Percentiles rank a stretch among this genome's conserved stretches.
phyloP scores from a whole-genome alignment of 2,329 filamentous ascomycete species.

The Fusarium concolor region DNA sequence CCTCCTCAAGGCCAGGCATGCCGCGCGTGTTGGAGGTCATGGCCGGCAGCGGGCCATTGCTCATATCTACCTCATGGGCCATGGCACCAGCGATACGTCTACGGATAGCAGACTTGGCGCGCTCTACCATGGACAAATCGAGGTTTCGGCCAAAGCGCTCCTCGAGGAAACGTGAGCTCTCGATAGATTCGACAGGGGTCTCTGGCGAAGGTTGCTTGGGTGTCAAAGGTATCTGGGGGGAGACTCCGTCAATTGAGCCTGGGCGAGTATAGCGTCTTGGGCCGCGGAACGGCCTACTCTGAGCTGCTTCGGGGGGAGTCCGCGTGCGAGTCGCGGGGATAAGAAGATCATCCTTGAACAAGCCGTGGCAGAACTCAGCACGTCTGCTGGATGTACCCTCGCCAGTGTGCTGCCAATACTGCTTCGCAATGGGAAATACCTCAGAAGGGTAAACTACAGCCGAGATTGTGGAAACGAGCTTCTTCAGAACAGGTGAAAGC shows the following conservation, averaged over 20 bases:
- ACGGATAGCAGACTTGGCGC: slow-evolving; percentile 87
- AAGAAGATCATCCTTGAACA: slow-evolving; percentile 76
- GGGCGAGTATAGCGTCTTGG: slow-evolving; percentile 82
- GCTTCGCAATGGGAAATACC: slow-evolving; percentile 80
- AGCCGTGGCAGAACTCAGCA: slow-evolving; percentile 86
- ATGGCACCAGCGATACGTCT: slow-evolving; percentile 90
- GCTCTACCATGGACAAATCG: slow-evolving; percentile 79
- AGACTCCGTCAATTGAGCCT: slow-evolving; percentile 51
- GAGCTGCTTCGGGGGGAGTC: slow-evolving; percentile 41
- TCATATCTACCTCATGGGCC: slow-evolving; percentile 72
- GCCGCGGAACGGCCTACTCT: slow-evolving; percentile 67
- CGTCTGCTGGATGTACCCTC: slow-evolving; percentile 92
- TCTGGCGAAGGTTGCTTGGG: slow-evolving; percentile 33
- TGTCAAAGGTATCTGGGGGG: slow-evolving; percentile 19
- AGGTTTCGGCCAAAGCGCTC: slow-evolving; percentile 95
- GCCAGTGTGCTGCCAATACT: slow-evolving; percentile 97
- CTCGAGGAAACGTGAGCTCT: slow-evolving; percentile 86
- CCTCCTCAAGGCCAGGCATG: slow-evolving; percentile 76
- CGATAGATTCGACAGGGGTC: slow-evolving; percentile 60
- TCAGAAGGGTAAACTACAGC: slow-evolving; percentile 78
- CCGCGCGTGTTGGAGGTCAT: slow-evolving; percentile 62
- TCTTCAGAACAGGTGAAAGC: slow-evolving; percentile 62
- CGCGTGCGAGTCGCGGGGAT: slow-evolving; percentile 48
- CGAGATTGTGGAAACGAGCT: slow-evolving; percentile 70
- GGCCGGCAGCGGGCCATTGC: slow-evolving; percentile 39